These are phyloP conservation scores for Blastomyces parvus DNA, from an alignment of 2,329 filamentous ascomycete genomes.

Conservation along the genomic window DNA sequence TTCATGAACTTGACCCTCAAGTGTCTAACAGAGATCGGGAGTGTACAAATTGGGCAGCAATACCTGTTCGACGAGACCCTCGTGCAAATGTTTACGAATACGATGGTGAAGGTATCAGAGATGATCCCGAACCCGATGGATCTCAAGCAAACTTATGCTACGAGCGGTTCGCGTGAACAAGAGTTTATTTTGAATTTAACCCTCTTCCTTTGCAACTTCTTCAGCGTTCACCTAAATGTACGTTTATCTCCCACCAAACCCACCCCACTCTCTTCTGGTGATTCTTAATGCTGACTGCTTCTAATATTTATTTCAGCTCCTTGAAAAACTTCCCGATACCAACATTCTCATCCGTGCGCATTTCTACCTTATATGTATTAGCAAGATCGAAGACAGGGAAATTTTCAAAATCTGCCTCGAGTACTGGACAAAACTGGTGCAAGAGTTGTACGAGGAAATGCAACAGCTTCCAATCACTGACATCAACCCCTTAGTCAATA, in stretches of 20 bases:
- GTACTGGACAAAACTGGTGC: conserved; percentile 98
- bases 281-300: background rate
- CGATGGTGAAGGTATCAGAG: conserved; percentile 79
- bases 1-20: conserved; percentile 96
- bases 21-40: conserved; percentile 93
- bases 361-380: conserved; percentile 96
- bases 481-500: conserved; percentile 76
- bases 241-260: conserved; percentile 24
- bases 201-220: conserved; percentile 94
- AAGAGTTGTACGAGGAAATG: conserved; percentile 98
- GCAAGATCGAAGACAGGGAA: conserved; percentile 95
- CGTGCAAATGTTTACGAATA: conserved; percentile 97
- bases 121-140: conserved; percentile 88
- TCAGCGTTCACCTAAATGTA: conserved; percentile 81
- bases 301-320: conserved; percentile 48
- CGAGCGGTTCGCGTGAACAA: conserved; percentile 86
- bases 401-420: conserved; percentile 99
- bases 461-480: conserved; percentile 90
- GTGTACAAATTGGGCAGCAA: conserved; percentile 70
- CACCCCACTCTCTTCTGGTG: background rate
- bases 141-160: conserved; percentile 80
- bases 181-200: conserved; percentile 97
- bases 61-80: conserved; percentile 87
- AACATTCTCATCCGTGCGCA: conserved; percentile 94
- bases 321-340: conserved; percentile 89